Evolutionary conservation across 225 moss, liverwort and hornwort species (phyloP).

Genomic region (Marchantia paleacea): DNA sequence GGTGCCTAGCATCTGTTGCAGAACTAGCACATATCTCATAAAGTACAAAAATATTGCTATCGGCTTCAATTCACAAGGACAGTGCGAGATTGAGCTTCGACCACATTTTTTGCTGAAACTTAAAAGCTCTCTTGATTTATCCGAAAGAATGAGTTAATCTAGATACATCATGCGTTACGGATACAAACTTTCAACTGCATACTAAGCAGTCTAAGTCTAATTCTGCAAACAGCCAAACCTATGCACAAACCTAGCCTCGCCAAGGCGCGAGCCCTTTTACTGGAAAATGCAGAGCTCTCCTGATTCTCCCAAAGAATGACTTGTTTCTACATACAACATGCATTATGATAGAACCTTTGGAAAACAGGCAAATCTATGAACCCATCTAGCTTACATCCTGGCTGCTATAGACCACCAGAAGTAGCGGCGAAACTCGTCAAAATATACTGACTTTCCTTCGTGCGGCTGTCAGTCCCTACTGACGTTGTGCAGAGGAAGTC

Average conservation of each 20-base stretch:
- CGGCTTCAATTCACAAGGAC: too few species aligned
- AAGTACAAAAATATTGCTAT: too few species aligned
- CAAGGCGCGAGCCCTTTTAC: neutral
- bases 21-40: too few species aligned
- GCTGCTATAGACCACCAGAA: constrained; percentile 2
- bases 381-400: neutral
- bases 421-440: neutral
- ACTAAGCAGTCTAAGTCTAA: neutral
- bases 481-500: constrained; percentile 5
- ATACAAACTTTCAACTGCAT: neutral
- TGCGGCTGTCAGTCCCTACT: neutral
- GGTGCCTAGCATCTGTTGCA: too few species aligned
- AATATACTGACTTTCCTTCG: neutral
- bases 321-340: neutral
- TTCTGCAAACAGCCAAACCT: constrained; percentile 2
- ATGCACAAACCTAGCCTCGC: constrained; percentile 3
- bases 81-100: neutral
- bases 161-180: neutral
- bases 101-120: neutral
- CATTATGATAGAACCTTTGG: neutral
- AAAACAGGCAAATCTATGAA: constrained; percentile 6
- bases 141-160: constrained; percentile 1
- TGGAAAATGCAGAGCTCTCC: constrained; percentile 3
- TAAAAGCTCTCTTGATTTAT: constrained; percentile 6
- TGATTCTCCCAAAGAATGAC: constrained; percentile 8